phyloP scores from a whole-genome alignment of 129 eudicot species.

The Rutidosis leptorrhynchoides region DNA sequence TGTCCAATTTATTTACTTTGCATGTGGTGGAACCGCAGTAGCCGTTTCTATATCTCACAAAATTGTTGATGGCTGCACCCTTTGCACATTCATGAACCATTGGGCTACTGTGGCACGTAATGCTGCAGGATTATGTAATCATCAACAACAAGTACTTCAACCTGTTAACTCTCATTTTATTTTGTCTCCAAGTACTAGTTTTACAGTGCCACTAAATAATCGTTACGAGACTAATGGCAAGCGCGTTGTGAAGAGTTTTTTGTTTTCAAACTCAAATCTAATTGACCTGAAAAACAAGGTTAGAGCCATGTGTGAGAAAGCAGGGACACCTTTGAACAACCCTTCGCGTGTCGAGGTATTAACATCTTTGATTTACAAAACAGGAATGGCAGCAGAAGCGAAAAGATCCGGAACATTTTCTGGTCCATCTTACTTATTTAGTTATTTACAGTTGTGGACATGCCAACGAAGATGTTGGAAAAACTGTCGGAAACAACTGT shows the following conservation, averaged over 20 bases:
- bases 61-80: not conserved
- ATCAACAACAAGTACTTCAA: not conserved
- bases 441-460: not conserved
- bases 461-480: not conserved
- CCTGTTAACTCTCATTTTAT: not conserved
- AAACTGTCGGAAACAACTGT: not conserved
- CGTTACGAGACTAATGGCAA: no score
- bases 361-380: no score
- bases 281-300: no score
- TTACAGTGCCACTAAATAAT: no score
- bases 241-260: no score
- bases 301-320: no score
- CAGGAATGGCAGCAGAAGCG: not conserved
- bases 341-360: no score
- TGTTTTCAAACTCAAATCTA: no score
- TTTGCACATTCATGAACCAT: not conserved
- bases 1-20: not conserved
- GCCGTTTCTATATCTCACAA: not conserved
- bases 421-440: not conserved
- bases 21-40: not conserved
- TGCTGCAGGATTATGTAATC: no score
- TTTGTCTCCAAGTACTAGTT: no score
- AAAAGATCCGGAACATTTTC: not conserved
- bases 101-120: not conserved
- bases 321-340: no score